These are phyloP conservation scores for Blastomyces percursus DNA, from an alignment of 2,329 filamentous ascomycete genomes.

Conservation along the genomic window DNA sequence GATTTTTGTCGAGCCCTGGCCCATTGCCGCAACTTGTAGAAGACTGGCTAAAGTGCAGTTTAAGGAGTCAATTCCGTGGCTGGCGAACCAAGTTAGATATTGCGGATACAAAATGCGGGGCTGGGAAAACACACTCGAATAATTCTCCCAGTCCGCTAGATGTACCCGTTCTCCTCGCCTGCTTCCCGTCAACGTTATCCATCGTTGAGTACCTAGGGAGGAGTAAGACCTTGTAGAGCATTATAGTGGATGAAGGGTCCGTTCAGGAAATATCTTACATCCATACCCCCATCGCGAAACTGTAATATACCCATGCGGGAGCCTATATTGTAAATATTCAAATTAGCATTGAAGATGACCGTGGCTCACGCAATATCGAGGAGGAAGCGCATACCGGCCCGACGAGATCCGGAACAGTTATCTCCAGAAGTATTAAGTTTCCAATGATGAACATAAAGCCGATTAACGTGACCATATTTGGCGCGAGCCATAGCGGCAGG, in stretches of 20 bases:
- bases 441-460: constrained; percentile 89
- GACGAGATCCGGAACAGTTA: constrained; percentile 79
- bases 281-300: constrained; percentile 90
- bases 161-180: constrained; percentile 85
- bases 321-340: constrained; percentile 42
- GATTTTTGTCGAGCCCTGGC: constrained; percentile 68
- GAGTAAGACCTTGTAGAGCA: background rate
- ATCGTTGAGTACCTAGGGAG: constrained; percentile 67
- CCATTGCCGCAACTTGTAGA: constrained; percentile 87
- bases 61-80: constrained; percentile 91
- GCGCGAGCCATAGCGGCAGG: constrained; percentile 88
- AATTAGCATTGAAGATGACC: background rate
- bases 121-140: constrained; percentile 56
- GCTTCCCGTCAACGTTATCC: constrained; percentile 98
- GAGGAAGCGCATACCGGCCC: constrained; percentile 57
- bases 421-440: constrained; percentile 64
- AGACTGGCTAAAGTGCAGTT: constrained; percentile 93
- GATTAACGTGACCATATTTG: constrained; percentile 92
- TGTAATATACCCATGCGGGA: constrained; percentile 87
- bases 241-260: background rate
- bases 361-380: background rate
- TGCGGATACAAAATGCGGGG: constrained; percentile 3
- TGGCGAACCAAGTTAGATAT: constrained; percentile 23
- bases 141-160: constrained; percentile 91
- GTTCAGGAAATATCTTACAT: constrained; percentile 49